Evolutionary conservation across 2,329 filamentous ascomycete genomes (phyloP).

Genomic region (Ophiostoma sp.): DNA sequence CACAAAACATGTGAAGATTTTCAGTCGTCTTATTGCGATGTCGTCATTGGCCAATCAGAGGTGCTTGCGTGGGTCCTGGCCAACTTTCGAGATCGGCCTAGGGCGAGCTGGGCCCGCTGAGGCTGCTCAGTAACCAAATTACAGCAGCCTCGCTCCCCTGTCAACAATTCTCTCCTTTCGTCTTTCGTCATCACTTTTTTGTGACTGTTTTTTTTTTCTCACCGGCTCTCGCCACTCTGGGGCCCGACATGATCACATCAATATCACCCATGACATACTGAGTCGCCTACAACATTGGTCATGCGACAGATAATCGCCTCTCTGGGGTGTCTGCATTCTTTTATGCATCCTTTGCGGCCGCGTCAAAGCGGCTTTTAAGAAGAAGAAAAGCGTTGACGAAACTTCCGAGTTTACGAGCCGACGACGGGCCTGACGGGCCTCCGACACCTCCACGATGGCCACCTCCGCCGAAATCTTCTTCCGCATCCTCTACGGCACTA

Average conservation of each 20-base stretch:
- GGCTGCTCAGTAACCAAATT: conserved; percentile 1
- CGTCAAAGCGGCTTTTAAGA: background rate
- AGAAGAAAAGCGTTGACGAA: background rate
- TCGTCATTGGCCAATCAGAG: conserved; percentile 7
- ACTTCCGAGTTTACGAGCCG: background rate
- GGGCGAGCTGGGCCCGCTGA: background rate
- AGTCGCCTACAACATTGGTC: background rate
- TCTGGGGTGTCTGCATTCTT: conserved; percentile 10
- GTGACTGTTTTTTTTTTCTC: background rate
- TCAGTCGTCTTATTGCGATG: background rate
- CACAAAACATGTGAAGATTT: conserved; percentile 2
- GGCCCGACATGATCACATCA: conserved; percentile 9
- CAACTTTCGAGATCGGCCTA: background rate
- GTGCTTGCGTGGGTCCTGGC: background rate
- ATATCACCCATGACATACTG: background rate
- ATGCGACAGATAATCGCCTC: conserved; percentile 16
- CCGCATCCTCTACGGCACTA: conserved; percentile 75
- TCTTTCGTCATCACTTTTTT: background rate
- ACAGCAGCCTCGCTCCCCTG: conserved; percentile 8
- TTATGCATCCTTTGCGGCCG: conserved; percentile 12
- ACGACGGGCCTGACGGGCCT: background rate
- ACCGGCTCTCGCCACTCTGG: background rate
- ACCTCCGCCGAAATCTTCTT: conserved; percentile 59
- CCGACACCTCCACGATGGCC: conserved; percentile 38
- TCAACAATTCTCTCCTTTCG: conserved; percentile 19